A percentile compares a stretch with the other conserved stretches of the same genome.
Evolutionary conservation across 2,329 filamentous ascomycete genomes (phyloP).

Genomic region (Aotearoamyces nothofagi): DNA sequence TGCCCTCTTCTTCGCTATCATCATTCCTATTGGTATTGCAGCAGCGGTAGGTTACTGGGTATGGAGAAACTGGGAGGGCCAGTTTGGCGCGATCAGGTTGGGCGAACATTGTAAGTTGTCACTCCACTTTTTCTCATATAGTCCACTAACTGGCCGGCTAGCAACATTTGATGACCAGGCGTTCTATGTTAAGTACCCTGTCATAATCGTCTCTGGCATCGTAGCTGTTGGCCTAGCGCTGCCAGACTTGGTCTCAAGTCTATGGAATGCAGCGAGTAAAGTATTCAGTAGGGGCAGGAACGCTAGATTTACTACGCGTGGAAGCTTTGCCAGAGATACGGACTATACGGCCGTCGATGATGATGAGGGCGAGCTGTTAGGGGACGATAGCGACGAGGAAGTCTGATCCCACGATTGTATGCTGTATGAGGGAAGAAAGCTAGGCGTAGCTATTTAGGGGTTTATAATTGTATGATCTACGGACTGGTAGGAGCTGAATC

Average conservation of each 20-base stretch:
- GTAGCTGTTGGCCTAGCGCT: conserved; percentile 44
- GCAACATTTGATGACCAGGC: conserved; percentile 50
- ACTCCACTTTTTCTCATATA: background rate
- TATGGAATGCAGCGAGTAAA: conserved; percentile 52
- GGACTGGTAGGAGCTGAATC: too few species aligned
- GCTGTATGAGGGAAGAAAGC: too few species aligned
- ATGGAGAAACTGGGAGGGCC: conserved; percentile 71
- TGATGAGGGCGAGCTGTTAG: conserved; percentile 86
- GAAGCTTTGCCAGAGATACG: conserved; percentile 77
- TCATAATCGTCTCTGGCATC: conserved; percentile 53
- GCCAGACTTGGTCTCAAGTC: conserved; percentile 55
- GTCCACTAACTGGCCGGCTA: conserved; percentile 10
- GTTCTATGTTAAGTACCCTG: conserved; percentile 68
- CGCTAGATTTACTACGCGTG: conserved; percentile 64
- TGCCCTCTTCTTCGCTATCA: conserved; percentile 72
- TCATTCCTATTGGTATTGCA: conserved; percentile 60
- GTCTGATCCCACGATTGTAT: too few species aligned
- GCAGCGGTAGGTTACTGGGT: conserved; percentile 68
- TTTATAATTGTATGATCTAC: too few species aligned
- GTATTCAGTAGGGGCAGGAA: conserved; percentile 32
- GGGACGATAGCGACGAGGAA: conserved; percentile 88
- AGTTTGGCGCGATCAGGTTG: conserved; percentile 83
- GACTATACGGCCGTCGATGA: conserved; percentile 83
- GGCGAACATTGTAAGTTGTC: conserved; percentile 44
- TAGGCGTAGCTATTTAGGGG: too few species aligned